Evolutionary conservation across 2,329 filamentous ascomycete species (phyloP).

Genomic region (Cordyceps militaris): DNA sequence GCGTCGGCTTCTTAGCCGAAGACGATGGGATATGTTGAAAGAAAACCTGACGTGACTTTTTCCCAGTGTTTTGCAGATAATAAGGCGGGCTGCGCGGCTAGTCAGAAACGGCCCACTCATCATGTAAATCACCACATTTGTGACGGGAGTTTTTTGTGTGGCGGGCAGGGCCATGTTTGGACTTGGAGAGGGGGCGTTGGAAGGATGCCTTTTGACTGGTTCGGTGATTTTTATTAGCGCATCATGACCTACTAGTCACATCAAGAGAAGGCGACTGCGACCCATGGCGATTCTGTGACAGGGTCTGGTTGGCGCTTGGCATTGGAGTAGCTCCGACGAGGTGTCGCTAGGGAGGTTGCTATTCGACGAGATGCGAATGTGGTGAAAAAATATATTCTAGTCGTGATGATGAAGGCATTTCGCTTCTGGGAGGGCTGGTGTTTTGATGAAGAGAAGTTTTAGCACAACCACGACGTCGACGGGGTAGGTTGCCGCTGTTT

Average conservation of each 20-base stretch:
- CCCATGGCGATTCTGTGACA: not conserved
- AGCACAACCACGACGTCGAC: too few relatives aligned
- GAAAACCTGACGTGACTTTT: not conserved
- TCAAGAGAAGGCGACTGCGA: not conserved
- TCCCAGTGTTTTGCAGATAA: constrained; percentile 4
- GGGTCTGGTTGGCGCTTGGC: not conserved
- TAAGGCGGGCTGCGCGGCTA: not conserved
- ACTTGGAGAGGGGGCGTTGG: not conserved
- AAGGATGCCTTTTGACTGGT: not conserved
- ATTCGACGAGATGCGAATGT: not conserved
- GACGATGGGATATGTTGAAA: not conserved
- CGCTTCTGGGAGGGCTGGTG: not conserved
- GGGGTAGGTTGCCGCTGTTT: too few relatives aligned
- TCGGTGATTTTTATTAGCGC: not conserved
- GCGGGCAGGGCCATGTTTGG: not conserved
- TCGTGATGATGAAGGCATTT: not conserved
- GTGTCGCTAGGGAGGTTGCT: not conserved
- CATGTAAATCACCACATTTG: constrained; percentile 1
- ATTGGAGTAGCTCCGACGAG: not conserved
- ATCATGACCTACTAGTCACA: not conserved
- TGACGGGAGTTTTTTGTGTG: not conserved
- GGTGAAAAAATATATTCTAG: not conserved
- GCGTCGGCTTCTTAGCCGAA: not conserved
- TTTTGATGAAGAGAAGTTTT: not conserved
- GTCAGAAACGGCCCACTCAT: not conserved